A percentile compares a stretch with the other conserved stretches of the same genome.
These are phyloP conservation scores for Colletotrichum sp. DNA, from an alignment of 2,329 filamentous ascomycete genomes.

Conservation along the genomic window DNA sequence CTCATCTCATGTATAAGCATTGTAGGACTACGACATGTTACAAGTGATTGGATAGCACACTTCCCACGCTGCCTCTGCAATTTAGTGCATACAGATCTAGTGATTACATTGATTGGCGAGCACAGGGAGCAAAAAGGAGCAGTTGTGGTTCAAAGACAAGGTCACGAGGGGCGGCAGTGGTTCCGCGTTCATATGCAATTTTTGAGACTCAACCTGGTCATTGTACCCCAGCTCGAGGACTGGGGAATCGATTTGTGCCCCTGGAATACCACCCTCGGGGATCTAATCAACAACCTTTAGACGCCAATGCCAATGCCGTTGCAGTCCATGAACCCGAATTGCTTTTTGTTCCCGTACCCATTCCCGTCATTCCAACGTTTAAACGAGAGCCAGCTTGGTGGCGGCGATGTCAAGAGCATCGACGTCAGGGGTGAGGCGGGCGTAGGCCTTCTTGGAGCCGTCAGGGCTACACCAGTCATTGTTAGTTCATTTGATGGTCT, in stretches of 20 bases:
- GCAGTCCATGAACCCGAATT: conserved; percentile 19
- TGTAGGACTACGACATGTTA: not conserved
- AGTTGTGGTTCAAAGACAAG: not conserved
- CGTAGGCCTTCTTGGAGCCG: conserved; percentile 98
- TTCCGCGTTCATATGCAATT: not conserved
- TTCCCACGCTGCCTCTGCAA: not conserved
- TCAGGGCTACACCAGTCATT: conserved; percentile 69
- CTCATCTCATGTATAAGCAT: not conserved
- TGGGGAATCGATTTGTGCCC: conserved; percentile 17
- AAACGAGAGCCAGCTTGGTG: conserved; percentile 98
- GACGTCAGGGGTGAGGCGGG: conserved; percentile 92
- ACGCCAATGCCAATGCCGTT: conserved; percentile 25
- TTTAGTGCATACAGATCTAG: not conserved
- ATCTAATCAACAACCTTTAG: conserved; percentile 22
- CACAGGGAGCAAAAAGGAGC: not conserved
- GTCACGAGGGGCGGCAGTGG: not conserved
- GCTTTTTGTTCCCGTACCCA: conserved; percentile 1
- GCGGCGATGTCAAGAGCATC: conserved; percentile 99
- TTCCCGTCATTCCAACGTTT: conserved; percentile 46
- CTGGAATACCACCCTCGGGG: conserved; percentile 7
- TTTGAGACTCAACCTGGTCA: conserved; percentile 3
- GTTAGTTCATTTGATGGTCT: conserved; percentile 22
- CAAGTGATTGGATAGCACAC: not conserved
- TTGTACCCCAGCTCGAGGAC: conserved; percentile 9
- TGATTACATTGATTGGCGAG: not conserved